Evolutionary conservation across 257 asterid genomes (phyloP).

Genomic region (Nicotiana undulata): DNA sequence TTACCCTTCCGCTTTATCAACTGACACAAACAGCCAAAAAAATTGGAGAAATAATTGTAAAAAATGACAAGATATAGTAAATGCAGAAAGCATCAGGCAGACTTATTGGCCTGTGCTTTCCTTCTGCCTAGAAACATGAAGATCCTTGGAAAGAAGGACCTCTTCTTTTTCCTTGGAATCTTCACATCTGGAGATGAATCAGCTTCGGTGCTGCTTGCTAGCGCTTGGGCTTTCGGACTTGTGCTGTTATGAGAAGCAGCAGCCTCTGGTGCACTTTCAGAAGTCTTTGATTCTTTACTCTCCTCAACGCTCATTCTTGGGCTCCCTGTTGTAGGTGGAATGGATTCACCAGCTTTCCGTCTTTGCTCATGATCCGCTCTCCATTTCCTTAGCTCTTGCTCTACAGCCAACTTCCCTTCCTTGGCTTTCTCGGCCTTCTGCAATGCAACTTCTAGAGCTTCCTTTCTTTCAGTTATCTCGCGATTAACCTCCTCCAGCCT

Average conservation of each 20-base stretch:
- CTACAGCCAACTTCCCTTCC: conserved; percentile 69
- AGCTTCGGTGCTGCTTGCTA: conserved; percentile 38
- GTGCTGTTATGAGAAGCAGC: conserved; percentile 17
- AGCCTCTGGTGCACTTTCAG: conserved; percentile 20
- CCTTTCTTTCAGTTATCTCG: conserved; percentile 47
- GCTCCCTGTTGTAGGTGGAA: conserved; percentile 18
- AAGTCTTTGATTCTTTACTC: conserved; percentile 20
- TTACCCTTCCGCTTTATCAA: neutral
- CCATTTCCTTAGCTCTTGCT: conserved; percentile 83
- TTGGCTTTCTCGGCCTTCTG: conserved; percentile 68
- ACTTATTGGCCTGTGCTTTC: conserved; percentile 29
- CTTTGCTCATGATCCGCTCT: conserved; percentile 75
- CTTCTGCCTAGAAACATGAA: conserved; percentile 43
- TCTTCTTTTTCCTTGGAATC: conserved; percentile 53
- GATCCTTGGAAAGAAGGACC: conserved; percentile 45
- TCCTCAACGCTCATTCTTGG: conserved; percentile 35
- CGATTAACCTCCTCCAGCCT: conserved; percentile 66
- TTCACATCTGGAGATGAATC: conserved; percentile 41
- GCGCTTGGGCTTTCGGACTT: conserved; percentile 37
- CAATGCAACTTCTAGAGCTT: conserved; percentile 43
- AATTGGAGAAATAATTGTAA: conserved; percentile 3
- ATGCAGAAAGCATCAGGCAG: conserved; percentile 14
- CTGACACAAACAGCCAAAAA: neutral
- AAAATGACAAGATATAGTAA: neutral
- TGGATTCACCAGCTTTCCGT: conserved; percentile 47